Evolutionary conservation across 257 asterid genomes (phyloP), one percentile per base, ranked within the genome.

Genomic region (Solanum sejunctum): DNA sequence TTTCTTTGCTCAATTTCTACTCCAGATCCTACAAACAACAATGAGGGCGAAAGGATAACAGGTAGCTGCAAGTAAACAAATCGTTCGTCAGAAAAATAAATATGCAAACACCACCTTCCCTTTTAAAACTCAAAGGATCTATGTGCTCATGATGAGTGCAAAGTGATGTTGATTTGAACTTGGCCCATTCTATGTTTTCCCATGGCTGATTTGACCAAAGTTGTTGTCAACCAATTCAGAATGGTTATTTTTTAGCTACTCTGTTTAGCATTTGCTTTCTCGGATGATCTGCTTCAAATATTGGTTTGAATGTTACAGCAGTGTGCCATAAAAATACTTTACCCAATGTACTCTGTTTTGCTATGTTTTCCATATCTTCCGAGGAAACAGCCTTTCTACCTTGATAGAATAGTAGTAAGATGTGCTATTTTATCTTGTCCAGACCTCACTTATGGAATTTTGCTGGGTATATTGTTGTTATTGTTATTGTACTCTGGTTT

Each of bases 1-100:
- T 96, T 80, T 84, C 92, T 47, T 60, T 96, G 89, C 23, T 83
- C 82, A 93, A 91, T 84, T 94, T 96, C 90, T 87, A 88, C 85
- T 93, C 98, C 10, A 92, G 91, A 54, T 77, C 89, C 69, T 90
- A 71, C 83, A 72, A 85, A 85, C 87, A 81, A 60, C 67, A 60
- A 13, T 10, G 12, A 60, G 67, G 32, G 36, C 86, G 86, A 88
- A 71, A 71, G 86, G 61, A 13, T 55, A n/a, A 8, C 21, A 54
- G 61, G 86, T 13, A 28, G 49, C 77, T 15, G 82, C 82, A 4
- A 51, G 23, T 51, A 77, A 75, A 75, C 21, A 15, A 78, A 51
- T 16, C 26, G 47, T 26, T 52, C 47, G 26, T 51, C 60, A 26
- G 47, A 23, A 77, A 77, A 77, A 52, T 77, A 52, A 77, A 77